Conservation (phyloP, 441 rosid species). For the Theobroma grandiflorum region DNA sequence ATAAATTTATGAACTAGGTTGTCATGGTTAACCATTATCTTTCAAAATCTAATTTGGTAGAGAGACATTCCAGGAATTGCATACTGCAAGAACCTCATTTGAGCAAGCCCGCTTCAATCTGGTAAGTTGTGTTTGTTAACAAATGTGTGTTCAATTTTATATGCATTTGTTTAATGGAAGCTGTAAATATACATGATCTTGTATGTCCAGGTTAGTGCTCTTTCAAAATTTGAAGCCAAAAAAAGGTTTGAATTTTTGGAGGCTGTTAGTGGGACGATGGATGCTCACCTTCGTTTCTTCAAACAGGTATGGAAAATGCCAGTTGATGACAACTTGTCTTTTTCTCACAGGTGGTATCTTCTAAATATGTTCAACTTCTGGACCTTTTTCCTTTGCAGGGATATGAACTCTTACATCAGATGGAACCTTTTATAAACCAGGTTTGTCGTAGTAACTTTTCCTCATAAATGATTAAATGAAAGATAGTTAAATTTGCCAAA, state of each 20-base stretch:
- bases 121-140: constrained; percentile 46
- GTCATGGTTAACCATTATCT: constrained; percentile 37
- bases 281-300: constrained; percentile 94
- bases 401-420: constrained; percentile 84
- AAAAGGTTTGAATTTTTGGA: constrained; percentile 92
- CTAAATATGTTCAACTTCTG: constrained; percentile 24
- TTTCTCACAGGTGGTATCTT: constrained; percentile 18
- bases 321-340: constrained; percentile 17
- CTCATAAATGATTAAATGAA: constrained; percentile 12
- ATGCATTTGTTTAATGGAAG: not conserved
- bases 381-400: constrained; percentile 59
- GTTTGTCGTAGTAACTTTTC: constrained; percentile 41
- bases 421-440: constrained; percentile 95
- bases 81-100: constrained; percentile 74
- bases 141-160: constrained; percentile 20
- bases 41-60: constrained; percentile 56
- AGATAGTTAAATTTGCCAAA: constrained; percentile 3
- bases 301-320: constrained; percentile 68
- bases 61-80: constrained; percentile 78
- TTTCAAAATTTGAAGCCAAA: constrained; percentile 88
- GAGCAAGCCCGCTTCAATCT: constrained; percentile 91
- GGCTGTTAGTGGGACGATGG: constrained; percentile 92
- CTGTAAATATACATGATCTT: constrained; percentile 25
- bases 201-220: constrained; percentile 67
- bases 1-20: constrained; percentile 32